Conservation (phyloP, 257 asterid species). For the Nicotiana undulata region DNA sequence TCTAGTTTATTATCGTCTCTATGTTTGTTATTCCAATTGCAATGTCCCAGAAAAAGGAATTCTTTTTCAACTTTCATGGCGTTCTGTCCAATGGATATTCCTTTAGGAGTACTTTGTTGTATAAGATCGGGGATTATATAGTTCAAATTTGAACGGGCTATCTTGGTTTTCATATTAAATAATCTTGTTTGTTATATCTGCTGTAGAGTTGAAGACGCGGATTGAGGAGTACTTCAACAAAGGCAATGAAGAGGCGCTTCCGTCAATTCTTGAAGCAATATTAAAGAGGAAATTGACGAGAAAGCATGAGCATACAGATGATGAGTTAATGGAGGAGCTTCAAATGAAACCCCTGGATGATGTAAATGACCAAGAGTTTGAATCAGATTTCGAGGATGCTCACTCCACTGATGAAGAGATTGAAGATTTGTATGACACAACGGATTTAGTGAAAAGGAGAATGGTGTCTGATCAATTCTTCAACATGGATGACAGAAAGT, state of each 20-base stretch:
- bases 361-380: constrained; percentile 51
- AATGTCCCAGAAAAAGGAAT: neutral
- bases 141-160: neutral
- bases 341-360: constrained; percentile 41
- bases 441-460: constrained; percentile 37
- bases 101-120: neutral
- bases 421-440: constrained; percentile 58
- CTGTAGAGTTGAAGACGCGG: constrained; percentile 56
- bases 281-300: constrained; percentile 39
- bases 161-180: neutral
- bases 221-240: constrained; percentile 51
- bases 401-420: constrained; percentile 61
- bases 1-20: neutral
- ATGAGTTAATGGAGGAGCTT: constrained; percentile 54
- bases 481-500: constrained; percentile 63
- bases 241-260: constrained; percentile 58
- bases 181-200: neutral
- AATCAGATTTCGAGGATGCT: constrained; percentile 56
- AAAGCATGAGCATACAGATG: constrained; percentile 70
- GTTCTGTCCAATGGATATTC: neutral
- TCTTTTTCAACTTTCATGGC: neutral
- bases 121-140: neutral
- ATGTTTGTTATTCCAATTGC: neutral
- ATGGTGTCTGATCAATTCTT: constrained; percentile 45
- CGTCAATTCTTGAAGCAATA: constrained; percentile 41